phyloP scores from a whole-genome alignment of 805 yeast species.

The Saccharomycopsis schoenii region DNA sequence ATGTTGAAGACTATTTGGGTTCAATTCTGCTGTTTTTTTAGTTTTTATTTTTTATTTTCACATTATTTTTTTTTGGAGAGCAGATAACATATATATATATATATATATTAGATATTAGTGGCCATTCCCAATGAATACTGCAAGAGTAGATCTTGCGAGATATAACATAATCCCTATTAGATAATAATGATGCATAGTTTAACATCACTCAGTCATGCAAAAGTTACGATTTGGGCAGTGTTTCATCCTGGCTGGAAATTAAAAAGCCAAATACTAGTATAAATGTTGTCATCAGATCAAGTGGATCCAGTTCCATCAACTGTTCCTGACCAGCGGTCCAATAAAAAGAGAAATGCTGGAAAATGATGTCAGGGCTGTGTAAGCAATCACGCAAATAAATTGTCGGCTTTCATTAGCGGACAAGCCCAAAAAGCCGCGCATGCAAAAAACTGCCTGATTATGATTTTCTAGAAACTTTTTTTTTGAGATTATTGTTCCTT shows the following conservation, averaged over 20 bases:
- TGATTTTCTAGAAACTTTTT: too few relatives aligned
- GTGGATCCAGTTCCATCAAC: background rate
- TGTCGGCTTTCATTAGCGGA: too few relatives aligned
- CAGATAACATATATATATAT: background rate
- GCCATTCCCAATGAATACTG: background rate
- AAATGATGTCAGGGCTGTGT: too few relatives aligned
- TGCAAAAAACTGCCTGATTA: too few relatives aligned
- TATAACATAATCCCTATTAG: background rate
- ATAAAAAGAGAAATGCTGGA: background rate
- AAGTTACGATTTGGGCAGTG: background rate
- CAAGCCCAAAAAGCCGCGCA: too few relatives aligned
- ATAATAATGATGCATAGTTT: background rate
- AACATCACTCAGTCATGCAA: background rate
- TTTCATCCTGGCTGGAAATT: background rate
- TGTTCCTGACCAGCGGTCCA: background rate
- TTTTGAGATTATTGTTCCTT: too few relatives aligned
- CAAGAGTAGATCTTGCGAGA: background rate
- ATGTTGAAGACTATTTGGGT: background rate
- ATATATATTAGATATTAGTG: background rate
- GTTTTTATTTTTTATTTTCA: background rate
- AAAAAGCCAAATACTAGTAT: background rate
- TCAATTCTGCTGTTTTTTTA: background rate
- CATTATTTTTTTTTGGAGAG: background rate
- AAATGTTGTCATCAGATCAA: background rate
- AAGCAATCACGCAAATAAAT: too few relatives aligned